Evolutionary conservation across 192 early-diverging fungal species (phyloP).

Genomic region (Lobosporangium transversale): DNA sequence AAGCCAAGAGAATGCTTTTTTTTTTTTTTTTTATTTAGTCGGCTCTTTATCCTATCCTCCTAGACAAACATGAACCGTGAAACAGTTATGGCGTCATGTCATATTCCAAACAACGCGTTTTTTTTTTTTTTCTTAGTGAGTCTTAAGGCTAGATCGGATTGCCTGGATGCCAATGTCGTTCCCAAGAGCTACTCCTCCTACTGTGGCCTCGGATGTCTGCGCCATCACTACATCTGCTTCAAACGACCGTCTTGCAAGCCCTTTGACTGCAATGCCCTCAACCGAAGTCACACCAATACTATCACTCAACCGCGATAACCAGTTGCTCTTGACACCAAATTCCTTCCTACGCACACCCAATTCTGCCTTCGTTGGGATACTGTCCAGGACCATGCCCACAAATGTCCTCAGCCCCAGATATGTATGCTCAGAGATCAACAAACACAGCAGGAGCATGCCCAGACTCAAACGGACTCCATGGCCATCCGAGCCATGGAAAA

Average conservation of each 20-base stretch:
- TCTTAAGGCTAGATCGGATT: constrained; percentile 40
- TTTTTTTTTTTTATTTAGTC: no score
- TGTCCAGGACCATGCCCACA: constrained; percentile 20
- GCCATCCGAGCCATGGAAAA: constrained; percentile 55
- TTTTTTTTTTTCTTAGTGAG: no score
- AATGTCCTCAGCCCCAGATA: constrained; percentile 25
- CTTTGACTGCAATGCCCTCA: constrained; percentile 8
- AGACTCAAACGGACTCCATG: constrained; percentile 22
- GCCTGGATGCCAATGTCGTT: constrained; percentile 32
- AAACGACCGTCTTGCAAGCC: not conserved
- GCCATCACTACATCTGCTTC: not conserved
- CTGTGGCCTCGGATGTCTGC: not conserved
- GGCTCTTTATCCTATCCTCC: no score
- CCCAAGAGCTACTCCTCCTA: not conserved
- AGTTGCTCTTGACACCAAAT: constrained; percentile 44
- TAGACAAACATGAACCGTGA: no score
- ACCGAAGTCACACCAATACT: constrained; percentile 12
- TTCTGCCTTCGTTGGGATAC: constrained; percentile 37
- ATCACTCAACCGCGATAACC: constrained; percentile 30
- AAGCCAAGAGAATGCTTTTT: no score
- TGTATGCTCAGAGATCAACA: constrained; percentile 44
- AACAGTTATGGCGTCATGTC: no score
- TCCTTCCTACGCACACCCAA: constrained; percentile 33
- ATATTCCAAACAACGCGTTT: no score
- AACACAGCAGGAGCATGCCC: constrained; percentile 25